Evolutionary conservation across 331 rosid species (phyloP), one percentile per base, ranked within the genome.

Genomic region (Phaseolus coccineus): DNA sequence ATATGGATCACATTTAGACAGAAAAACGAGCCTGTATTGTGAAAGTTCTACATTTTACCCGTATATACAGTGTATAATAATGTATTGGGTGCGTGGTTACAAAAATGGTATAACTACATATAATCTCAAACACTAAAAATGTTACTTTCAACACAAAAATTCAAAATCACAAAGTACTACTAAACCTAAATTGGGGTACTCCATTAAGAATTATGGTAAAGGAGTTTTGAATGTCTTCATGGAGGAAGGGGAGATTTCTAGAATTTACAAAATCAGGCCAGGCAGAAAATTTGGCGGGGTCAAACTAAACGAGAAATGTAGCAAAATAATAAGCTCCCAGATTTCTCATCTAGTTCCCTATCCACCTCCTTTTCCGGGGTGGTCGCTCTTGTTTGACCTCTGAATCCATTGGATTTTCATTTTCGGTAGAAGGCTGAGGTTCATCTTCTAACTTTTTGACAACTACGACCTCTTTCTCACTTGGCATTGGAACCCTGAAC

Each of bases 401-500:
- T 9, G 89, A 81, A 42, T 91, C 98, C 3, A 73, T 85, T 63
- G 86, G 92, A 78, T 82, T 77, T 74, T 86, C 97, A 14, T 80
- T 89, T 79, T 80, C 89, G 68, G 84, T 69, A 57, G 93, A 78
- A 47, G 94, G 87, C 82, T 83, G 86, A 39, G 89, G 87, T 84
- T 91, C 98, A 52, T 67, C 83, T 86, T 93, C 98, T 80, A 91
- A 42, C 88, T 88, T 93, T 63, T 87, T 95, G 3, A 84, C 76
- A 48, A 73, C 77, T 62, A 66, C 19, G 37, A 91, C 85, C 47
- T 95, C 99, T 86, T 91, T 95, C 80, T 93, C 99, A 74, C 90
- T 90, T 5, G 98, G 94, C 97, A 93, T 85, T 11, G 98, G 98
- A 73, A 90, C 97, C 91, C 89, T 93, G 98, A 95, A 93, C 71